Evolutionary conservation across 768 basidiomycete species (phyloP), one percentile per base, ranked within the genome.

Genomic region (Nidularia pulvinata): DNA sequence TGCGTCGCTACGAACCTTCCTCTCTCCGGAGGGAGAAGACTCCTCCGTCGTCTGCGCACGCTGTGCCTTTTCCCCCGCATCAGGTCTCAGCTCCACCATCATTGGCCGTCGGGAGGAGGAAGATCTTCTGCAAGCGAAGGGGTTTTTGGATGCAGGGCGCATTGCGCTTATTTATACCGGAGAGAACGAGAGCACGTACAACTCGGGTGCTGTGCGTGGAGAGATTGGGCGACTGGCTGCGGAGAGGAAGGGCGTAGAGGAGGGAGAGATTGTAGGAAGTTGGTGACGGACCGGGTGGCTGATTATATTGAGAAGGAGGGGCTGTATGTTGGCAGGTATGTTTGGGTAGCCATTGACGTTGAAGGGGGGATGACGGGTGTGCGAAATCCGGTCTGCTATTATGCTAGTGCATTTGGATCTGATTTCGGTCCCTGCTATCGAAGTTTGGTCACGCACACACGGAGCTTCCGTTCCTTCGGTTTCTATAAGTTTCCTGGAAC

Each of bases 141-240:
- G 81, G 48, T 89, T 85, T 65, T 62, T 88, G 5, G 64, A 77
- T 42, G 60, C 69, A 5, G 77, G 75, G 1, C 76, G 79, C 32
- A 75, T 96, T 36, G 61, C 68, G 19, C 68, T 94, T 49, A 77
- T 86, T 35, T 82, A 88, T 55, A 82, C 94, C 49, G 83, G 76
- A 1, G 73, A 77, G 37, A 71, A 71, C 36, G 77, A 85, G 59
- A 77, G 74, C 61, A 76, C 68, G 2, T 81, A 83, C 58, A 93
- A 91, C 63, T 93, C 91, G 5, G 93, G 82, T 30, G 72, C 78
- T 43, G 82, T 93, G 4, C 78, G 92, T 13, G 65, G 69, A 32
- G 69, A 74, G 37, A 71, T 85, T 11, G 58, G 61, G 2, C 55
- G 55, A 30, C 45, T 63, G 33, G 69, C 43, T 57, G 50, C 16